These are phyloP conservation scores for Articulospora tetracladia DNA, from an alignment of 495 filamentous ascomycete species.

Conservation along the genomic window DNA sequence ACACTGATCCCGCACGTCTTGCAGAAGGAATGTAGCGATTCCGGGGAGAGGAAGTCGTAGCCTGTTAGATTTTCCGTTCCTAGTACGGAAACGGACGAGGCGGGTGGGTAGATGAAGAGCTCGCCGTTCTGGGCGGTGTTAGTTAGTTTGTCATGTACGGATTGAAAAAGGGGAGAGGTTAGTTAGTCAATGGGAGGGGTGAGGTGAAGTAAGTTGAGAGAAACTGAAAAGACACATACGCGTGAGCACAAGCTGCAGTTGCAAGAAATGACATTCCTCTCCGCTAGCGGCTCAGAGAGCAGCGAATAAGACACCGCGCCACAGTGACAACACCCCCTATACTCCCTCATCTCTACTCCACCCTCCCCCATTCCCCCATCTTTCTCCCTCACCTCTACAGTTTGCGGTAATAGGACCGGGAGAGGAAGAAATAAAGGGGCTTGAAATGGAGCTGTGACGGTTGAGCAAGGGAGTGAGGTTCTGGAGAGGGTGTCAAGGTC, in stretches of 20 bases:
- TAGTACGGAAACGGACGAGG: neutral
- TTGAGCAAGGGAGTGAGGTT: neutral
- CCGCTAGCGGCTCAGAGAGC: slow-evolving; percentile 7
- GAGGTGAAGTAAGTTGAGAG: neutral
- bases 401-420: neutral
- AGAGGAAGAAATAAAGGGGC: slow-evolving; percentile 3
- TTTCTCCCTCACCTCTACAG: neutral
- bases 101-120: slow-evolving; percentile 17
- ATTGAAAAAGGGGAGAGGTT: neutral
- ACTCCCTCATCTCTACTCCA: slow-evolving; percentile 3
- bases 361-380: neutral
- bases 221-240: slow-evolving; percentile 1
- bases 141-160: neutral
- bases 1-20: slow-evolving; percentile 16
- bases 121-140: slow-evolving; percentile 15
- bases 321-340: slow-evolving; percentile 19
- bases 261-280: slow-evolving; percentile 12
- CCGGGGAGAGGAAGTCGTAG: slow-evolving; percentile 10
- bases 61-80: slow-evolving; percentile 9
- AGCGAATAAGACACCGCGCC: slow-evolving; percentile 16
- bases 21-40: slow-evolving; percentile 18
- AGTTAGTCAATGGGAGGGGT: neutral
- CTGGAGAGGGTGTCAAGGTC: neutral
- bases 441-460: neutral
- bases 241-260: slow-evolving; percentile 23